A percentile compares a stretch with the other conserved stretches of the same genome.
Evolutionary conservation across 73 alveolate genomes (phyloP).

Genomic region (Paramecium octaurelia): DNA sequence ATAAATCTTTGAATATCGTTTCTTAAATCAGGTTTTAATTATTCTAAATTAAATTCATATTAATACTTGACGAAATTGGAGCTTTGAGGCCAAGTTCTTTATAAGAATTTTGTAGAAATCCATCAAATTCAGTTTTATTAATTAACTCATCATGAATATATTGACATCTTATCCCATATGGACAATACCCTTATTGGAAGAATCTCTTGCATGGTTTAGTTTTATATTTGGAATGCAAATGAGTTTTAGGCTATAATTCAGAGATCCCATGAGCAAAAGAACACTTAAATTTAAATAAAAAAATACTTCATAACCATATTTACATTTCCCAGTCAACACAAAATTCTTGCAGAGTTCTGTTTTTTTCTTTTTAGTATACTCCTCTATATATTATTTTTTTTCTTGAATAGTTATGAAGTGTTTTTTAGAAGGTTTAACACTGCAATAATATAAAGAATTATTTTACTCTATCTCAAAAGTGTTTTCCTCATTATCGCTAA

Average conservation of each 20-base stretch:
- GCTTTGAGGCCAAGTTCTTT: background rate
- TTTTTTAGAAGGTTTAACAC: constrained; percentile 57
- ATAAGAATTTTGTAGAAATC: background rate
- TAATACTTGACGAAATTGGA: constrained; percentile 8
- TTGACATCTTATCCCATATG: constrained; percentile 93
- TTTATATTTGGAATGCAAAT: constrained; percentile 84
- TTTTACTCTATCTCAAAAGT: constrained; percentile 28
- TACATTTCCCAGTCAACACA: constrained; percentile 68
- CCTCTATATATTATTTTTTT: constrained; percentile 55
- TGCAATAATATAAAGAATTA: background rate
- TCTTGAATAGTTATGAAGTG: constrained; percentile 47
- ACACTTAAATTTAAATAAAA: constrained; percentile 59
- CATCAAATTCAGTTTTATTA: background rate
- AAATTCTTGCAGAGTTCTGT: constrained; percentile 76
- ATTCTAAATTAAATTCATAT: background rate
- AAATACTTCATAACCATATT: constrained; percentile 68
- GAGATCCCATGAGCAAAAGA: constrained; percentile 90
- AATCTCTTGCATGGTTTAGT: constrained; percentile 91
- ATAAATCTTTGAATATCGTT: background rate
- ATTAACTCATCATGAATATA: constrained; percentile 78
- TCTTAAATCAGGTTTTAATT: background rate
- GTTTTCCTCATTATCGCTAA: background rate
- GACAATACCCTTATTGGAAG: constrained; percentile 84
- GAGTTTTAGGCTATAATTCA: constrained; percentile 79
- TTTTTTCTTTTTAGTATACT: constrained; percentile 72